Evolutionary conservation across 257 asterid genomes (phyloP).

Genomic region (Lycium ferocissimum): DNA sequence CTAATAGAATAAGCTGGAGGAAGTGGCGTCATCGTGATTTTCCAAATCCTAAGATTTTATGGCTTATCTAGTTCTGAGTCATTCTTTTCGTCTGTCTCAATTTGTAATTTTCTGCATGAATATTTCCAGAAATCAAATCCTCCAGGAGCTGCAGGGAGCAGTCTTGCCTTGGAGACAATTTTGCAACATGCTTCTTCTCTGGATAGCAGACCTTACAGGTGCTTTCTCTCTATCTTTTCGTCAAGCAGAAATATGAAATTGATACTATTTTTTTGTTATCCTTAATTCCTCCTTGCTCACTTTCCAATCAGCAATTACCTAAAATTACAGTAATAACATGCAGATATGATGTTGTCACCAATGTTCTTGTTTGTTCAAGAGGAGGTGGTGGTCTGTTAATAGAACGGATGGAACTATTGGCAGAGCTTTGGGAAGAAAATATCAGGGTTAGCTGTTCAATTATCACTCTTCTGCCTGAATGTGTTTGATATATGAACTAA

Average conservation of each 20-base stretch:
- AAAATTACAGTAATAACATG: conserved; percentile 30
- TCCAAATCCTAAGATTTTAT: background rate
- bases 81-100: conserved; percentile 4
- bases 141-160: conserved; percentile 93
- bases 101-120: conserved; percentile 30
- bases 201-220: conserved; percentile 66
- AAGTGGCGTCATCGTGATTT: conserved; percentile 18
- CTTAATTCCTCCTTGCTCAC: conserved; percentile 1
- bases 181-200: conserved; percentile 65
- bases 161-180: conserved; percentile 92
- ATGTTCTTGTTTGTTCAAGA: conserved; percentile 90
- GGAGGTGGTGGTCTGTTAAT: conserved; percentile 94
- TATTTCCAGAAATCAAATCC: conserved; percentile 75
- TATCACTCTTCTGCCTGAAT: conserved; percentile 11
- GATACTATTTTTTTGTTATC: conserved; percentile 1
- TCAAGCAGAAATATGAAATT: conserved; percentile 11
- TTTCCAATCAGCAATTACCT: background rate
- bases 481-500: conserved; percentile 30
- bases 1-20: background rate
- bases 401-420: conserved; percentile 96
- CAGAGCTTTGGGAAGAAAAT: conserved; percentile 92
- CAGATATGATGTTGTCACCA: conserved; percentile 65
- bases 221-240: conserved; percentile 23
- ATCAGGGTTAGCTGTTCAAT: conserved; percentile 61
- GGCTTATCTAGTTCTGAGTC: background rate